Percentiles rank a stretch among this genome's conserved stretches.
Conservation (phyloP, 257 asterid species). For the Solanum etuberosum region DNA sequence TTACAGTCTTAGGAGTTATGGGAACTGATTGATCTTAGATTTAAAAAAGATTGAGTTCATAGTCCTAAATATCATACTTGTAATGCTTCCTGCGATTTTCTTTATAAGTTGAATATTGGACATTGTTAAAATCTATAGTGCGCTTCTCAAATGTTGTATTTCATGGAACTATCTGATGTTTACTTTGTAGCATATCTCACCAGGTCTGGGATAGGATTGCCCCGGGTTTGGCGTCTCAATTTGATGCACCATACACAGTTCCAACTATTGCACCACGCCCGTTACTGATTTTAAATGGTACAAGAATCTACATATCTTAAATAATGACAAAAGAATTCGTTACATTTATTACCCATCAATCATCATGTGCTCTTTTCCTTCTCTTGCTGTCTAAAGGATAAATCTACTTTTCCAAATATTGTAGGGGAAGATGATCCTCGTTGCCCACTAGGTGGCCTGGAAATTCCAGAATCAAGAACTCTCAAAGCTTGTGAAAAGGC, state of each 20-base stretch:
- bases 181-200: not conserved
- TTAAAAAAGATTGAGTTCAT: not conserved
- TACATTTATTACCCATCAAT: not conserved
- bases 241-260: conserved; percentile 66
- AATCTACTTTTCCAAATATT: not conserved
- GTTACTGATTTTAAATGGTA: conserved; percentile 73
- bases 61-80: not conserved
- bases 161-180: not conserved
- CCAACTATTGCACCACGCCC: conserved; percentile 77
- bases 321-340: not conserved
- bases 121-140: not conserved
- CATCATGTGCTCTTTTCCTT: not conserved
- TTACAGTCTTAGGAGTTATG: not conserved
- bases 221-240: conserved; percentile 66
- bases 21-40: not conserved
- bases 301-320: not conserved
- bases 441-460: conserved; percentile 57
- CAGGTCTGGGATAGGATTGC: conserved; percentile 95
- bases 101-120: not conserved
- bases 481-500: conserved; percentile 20
- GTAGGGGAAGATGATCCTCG: conserved; percentile 80
- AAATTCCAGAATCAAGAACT: conserved; percentile 42
- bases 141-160: not conserved
- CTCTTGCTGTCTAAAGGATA: not conserved
- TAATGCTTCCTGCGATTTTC: not conserved